phyloP scores from a whole-genome alignment of 257 asterid genomes.

The Nicotiana tomentosiformis region DNA sequence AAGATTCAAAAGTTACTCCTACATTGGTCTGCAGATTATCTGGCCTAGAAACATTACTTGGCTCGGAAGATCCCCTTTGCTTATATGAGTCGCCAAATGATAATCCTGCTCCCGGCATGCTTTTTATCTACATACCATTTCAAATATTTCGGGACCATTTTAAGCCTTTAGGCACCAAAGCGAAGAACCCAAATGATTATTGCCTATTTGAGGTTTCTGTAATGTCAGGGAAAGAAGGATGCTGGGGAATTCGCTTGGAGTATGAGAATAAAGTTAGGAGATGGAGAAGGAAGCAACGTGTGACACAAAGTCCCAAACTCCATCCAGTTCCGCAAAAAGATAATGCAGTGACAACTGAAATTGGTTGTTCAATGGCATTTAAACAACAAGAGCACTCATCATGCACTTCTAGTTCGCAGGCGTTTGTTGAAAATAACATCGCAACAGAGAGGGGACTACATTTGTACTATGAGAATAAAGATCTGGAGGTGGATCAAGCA shows the following conservation, averaged over 20 bases:
- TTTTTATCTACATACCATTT: conserved; percentile 7
- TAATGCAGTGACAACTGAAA: not conserved
- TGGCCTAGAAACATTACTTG: not conserved
- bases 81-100: no score
- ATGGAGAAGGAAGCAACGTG: no score
- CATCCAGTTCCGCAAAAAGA: no score
- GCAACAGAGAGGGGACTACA: not conserved
- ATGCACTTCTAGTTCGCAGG: not conserved
- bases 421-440: not conserved
- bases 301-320: no score
- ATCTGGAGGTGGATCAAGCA: not conserved
- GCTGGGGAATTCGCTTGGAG: not conserved
- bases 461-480: not conserved
- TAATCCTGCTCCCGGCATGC: not conserved
- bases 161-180: no score
- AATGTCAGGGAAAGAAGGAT: not conserved
- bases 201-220: not conserved
- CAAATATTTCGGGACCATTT: not conserved
- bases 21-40: not conserved
- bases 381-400: not conserved
- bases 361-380: not conserved
- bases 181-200: not conserved
- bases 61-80: no score
- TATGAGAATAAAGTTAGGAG: not conserved
- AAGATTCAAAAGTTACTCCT: not conserved